Percentiles rank a stretch among this genome's conserved stretches.
Conservation (phyloP, 2,329 filamentous ascomycete genomes). For the Cladosporium sp. region DNA sequence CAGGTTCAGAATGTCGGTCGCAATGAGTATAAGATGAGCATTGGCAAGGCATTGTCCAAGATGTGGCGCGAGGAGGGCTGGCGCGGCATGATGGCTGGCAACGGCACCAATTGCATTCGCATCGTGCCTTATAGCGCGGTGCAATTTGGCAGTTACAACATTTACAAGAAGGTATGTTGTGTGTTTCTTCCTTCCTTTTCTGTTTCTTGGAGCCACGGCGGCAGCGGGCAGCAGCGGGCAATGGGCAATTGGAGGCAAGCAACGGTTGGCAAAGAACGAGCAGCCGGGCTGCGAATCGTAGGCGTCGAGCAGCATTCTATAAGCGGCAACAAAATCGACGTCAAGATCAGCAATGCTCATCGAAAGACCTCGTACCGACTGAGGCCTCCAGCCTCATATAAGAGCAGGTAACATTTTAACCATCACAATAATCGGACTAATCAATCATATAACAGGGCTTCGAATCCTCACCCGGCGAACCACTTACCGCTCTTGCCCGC, state of each 20-base stretch:
- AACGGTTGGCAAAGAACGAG: too few relatives aligned
- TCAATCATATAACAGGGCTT: constrained; percentile 55
- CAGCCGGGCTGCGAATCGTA: too few relatives aligned
- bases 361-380: too few relatives aligned
- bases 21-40: constrained; percentile 89
- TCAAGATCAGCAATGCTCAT: too few relatives aligned
- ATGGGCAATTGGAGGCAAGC: too few relatives aligned
- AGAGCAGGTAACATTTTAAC: too few relatives aligned
- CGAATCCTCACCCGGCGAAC: constrained; percentile 67
- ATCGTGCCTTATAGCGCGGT: constrained; percentile 98
- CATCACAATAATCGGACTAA: not conserved
- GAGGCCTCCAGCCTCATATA: too few relatives aligned
- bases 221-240: too few relatives aligned
- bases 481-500: constrained; percentile 67
- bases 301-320: too few relatives aligned
- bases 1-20: constrained; percentile 88
- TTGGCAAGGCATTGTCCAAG: constrained; percentile 81
- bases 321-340: too few relatives aligned
- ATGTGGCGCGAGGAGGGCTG: constrained; percentile 98
- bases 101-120: constrained; percentile 96
- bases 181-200: not conserved
- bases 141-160: constrained; percentile 96
- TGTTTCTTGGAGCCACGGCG: too few relatives aligned
- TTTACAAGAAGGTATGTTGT: constrained; percentile 87
- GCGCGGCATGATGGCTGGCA: constrained; percentile 95